Conservation (phyloP, 495 filamentous ascomycete genomes). For the Coniosporium apollinis region DNA sequence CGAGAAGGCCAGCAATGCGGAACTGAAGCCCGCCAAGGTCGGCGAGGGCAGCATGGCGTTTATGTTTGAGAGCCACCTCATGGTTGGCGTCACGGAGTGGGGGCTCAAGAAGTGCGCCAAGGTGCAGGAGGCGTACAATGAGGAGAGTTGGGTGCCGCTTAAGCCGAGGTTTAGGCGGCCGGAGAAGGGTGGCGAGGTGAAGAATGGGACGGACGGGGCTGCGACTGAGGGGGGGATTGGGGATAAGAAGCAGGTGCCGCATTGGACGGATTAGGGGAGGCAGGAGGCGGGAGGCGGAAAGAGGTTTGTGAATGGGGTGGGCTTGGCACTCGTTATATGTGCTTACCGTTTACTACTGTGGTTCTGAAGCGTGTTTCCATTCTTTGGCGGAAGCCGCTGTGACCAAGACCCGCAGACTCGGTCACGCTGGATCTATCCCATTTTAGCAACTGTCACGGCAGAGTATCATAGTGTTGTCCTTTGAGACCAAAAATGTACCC, state of each 20-base stretch:
- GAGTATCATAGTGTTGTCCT: too few relatives aligned
- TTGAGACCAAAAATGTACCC: too few relatives aligned
- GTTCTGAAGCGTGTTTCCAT: too few relatives aligned
- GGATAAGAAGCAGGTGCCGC: constrained; percentile 15
- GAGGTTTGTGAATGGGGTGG: too few relatives aligned
- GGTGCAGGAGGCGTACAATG: constrained; percentile 69
- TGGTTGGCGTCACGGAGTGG: constrained; percentile 90
- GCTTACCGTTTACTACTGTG: too few relatives aligned
- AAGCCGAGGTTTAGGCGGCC: constrained; percentile 61
- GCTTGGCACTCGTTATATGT: too few relatives aligned
- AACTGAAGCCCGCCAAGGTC: constrained; percentile 40
- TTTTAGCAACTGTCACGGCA: too few relatives aligned
- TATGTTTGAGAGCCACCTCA: constrained; percentile 49
- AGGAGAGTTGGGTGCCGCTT: constrained; percentile 69
- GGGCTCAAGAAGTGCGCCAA: constrained; percentile 68
- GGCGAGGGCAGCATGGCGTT: constrained; percentile 49
- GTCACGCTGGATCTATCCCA: too few relatives aligned
- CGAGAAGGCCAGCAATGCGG: constrained; percentile 40
- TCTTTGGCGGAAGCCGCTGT: too few relatives aligned
- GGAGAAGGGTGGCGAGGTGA: constrained; percentile 43
- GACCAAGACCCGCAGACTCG: too few relatives aligned
- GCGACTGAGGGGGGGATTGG: constrained; percentile 9
- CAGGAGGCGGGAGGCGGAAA: too few relatives aligned
- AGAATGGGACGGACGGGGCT: constrained; percentile 56
- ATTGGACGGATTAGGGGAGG: constrained; percentile 13